phyloP scores from a whole-genome alignment of 2,329 filamentous ascomycete genomes.

The Periconia digitata region DNA sequence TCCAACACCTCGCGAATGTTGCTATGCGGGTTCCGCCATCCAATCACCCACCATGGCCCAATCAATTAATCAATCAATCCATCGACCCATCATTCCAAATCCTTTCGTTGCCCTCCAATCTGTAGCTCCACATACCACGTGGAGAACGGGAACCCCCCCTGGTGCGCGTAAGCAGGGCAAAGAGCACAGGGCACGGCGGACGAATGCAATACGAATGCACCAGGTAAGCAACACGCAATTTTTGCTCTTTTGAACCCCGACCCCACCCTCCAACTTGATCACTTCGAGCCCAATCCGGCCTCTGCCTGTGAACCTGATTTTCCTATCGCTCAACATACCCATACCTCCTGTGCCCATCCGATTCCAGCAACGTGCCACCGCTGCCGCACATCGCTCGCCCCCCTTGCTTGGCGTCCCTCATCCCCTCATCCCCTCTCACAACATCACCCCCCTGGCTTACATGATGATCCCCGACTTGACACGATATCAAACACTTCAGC shows the following conservation, averaged over 20 bases:
- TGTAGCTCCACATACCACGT: constrained; percentile 5
- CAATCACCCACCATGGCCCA: too few species aligned
- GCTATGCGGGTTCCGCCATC: too few species aligned
- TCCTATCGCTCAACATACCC: too few species aligned
- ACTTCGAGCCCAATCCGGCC: too few species aligned
- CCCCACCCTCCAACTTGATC: not conserved
- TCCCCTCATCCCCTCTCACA: not conserved
- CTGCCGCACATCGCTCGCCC: not conserved
- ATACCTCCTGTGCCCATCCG: too few species aligned
- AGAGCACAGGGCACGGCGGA: not conserved
- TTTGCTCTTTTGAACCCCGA: not conserved
- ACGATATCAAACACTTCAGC: not conserved
- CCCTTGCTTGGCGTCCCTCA: not conserved
- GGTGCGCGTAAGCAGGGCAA: not conserved
- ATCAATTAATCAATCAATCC: too few species aligned
- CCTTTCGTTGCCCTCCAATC: too few species aligned
- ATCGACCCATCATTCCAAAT: too few species aligned
- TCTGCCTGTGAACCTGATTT: too few species aligned
- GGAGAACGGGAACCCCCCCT: not conserved
- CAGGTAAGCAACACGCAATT: not conserved
- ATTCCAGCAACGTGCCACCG: not conserved
- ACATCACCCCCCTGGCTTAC: not conserved
- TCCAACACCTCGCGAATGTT: too few species aligned
- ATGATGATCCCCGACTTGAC: not conserved
- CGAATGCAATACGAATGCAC: not conserved